phyloP scores from a whole-genome alignment of 805 yeast species.

The Barnettozyma siamensis region DNA sequence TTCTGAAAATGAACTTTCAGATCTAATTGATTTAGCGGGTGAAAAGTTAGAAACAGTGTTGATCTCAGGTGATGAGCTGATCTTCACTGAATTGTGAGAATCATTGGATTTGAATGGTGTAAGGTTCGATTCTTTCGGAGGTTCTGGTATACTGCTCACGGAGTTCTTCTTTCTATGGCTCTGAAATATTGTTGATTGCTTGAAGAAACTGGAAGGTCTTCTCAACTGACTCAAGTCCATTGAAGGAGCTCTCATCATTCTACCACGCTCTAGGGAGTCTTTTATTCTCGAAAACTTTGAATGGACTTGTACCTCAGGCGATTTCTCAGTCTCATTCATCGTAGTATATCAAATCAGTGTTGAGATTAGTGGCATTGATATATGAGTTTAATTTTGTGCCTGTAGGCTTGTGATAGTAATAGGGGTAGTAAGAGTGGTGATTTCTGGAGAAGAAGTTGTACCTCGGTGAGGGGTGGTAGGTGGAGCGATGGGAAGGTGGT shows the following conservation, averaged over 20 bases:
- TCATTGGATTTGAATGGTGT: constrained; percentile 1
- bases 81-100: constrained; percentile 2
- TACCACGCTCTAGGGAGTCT: constrained; percentile 4
- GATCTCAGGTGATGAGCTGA: constrained; percentile 11
- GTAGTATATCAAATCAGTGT: not conserved
- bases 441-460: too few relatives aligned
- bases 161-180: constrained; percentile 8
- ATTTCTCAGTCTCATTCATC: not conserved
- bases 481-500: too few relatives aligned
- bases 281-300: constrained; percentile 6
- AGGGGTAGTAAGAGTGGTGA: too few relatives aligned
- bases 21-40: constrained; percentile 18
- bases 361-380: too few relatives aligned
- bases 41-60: constrained; percentile 16
- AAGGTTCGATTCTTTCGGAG: not conserved
- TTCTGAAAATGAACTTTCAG: constrained; percentile 1
- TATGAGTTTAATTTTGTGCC: too few relatives aligned
- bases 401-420: too few relatives aligned
- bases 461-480: too few relatives aligned
- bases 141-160: constrained; percentile 2
- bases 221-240: constrained; percentile 6
- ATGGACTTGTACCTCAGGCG: not conserved
- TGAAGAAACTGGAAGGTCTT: constrained; percentile 9
- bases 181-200: not conserved
- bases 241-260: constrained; percentile 4